Evolutionary conservation across 805 yeast species (phyloP), one percentile per base, ranked within the genome.

Genomic region (Komagataella pseudopastoris): DNA sequence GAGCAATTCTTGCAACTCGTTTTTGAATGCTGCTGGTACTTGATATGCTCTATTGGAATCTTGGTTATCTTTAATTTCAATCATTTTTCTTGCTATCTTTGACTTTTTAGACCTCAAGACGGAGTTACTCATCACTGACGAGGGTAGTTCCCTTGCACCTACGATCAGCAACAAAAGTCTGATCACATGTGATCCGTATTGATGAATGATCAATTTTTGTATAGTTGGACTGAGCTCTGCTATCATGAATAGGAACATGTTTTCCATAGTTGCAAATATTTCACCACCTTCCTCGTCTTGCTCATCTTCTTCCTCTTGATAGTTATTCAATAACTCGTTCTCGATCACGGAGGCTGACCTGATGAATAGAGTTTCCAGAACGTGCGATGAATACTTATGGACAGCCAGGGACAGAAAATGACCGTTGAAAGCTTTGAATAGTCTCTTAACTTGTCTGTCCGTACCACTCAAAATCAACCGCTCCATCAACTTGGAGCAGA

Each of bases 331-430:
- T 24, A 87, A 60, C 62, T 88, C 96, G 56, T 80, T 78, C 62
- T 87, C 96, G 12, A 86, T 74, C 51, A 85, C 63, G 1, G 86
- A 79, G 2, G 96, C 91, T 51, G 80, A 65, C 63, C 91, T 73
- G 30, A 85, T 85, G 24, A 91, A 65, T 44, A 89, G 71, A 0
- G 98, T 87, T 64, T 91, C 98, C 51, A 89, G 71, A 54, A 95
- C 95, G 65, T 93, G 99, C 0, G 97, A 90, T 1, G 96, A 81
- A 62, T 88, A 91, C 63, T 90, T 89, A 60, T 93, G 97, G 58
- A 81, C 81, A 3, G 93, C 77, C 56, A 90, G 71, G 18, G 83
- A 78, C n/a, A 76, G 78, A 58, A 87, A 84, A 56, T 85, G 85
- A n/a, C 85, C 88, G 46, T 72, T 72, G 60, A 89, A 85, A 1